Percentiles rank a stretch among this genome's conserved stretches.
phyloP scores from a whole-genome alignment of 306 rosid species.

The Glycine latifolia region DNA sequence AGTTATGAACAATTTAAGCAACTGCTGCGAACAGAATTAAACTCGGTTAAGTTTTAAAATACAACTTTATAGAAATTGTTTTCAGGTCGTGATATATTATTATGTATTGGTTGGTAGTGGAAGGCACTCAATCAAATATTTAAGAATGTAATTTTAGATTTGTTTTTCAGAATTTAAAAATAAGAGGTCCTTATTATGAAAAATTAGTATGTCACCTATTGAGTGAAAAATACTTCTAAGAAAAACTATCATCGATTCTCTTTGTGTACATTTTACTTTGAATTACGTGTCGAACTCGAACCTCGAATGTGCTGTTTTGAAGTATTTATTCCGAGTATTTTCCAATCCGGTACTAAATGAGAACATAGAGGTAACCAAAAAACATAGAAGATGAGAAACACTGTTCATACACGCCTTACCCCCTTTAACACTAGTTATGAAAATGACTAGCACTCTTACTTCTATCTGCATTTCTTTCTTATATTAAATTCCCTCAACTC shows the following conservation, averaged over 20 bases:
- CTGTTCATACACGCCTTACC: too few species aligned
- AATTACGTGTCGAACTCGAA: background rate
- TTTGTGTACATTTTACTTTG: background rate
- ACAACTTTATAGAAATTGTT: background rate
- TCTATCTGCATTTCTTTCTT: background rate
- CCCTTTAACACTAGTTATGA: background rate
- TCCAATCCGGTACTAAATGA: too few species aligned
- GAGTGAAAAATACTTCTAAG: background rate
- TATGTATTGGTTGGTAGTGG: background rate
- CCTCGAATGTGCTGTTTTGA: background rate
- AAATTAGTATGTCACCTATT: background rate
- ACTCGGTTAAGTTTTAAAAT: background rate
- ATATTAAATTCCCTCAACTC: background rate
- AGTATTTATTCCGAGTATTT: too few species aligned
- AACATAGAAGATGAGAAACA: too few species aligned
- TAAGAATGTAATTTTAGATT: background rate
- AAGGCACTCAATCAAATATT: too few species aligned
- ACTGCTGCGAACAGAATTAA: too few species aligned
- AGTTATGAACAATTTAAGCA: background rate
- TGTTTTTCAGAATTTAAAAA: background rate
- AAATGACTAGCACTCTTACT: constrained; percentile 6
- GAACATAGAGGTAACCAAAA: too few species aligned
- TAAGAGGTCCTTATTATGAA: too few species aligned
- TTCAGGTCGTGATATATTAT: too few species aligned
- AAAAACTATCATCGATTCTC: background rate